Percentiles rank a stretch among this genome's conserved stretches.
These are phyloP conservation scores for Cladophialophora carrionii DNA, from an alignment of 2,329 filamentous ascomycete species.

Conservation along the genomic window DNA sequence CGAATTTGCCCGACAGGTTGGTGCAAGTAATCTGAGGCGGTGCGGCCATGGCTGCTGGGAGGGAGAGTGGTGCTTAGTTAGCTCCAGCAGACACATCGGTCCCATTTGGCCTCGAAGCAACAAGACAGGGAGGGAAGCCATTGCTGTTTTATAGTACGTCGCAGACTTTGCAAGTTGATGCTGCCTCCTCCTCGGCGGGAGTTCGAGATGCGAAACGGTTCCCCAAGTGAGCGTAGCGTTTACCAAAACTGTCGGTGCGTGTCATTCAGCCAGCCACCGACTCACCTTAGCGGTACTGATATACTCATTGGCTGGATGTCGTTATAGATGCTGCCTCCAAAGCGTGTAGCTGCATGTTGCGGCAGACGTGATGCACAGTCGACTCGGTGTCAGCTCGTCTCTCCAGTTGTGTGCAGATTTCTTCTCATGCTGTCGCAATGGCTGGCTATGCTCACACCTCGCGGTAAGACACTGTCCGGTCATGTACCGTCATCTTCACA, in stretches of 20 bases:
- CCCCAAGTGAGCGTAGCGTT: slow-evolving; percentile 1
- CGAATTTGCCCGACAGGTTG: slow-evolving; percentile 70
- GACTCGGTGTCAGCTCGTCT: not conserved
- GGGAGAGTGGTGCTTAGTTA: not conserved
- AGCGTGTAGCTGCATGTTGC: not conserved
- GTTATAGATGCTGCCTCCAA: not conserved
- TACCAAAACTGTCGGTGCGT: no score
- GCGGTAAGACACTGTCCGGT: not conserved
- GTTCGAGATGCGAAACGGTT: slow-evolving; percentile 1
- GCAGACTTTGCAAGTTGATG: not conserved
- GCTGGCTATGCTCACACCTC: not conserved
- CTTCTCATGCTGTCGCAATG: not conserved
- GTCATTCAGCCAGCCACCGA: not conserved
- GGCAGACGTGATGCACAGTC: not conserved
- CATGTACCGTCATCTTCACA: not conserved
- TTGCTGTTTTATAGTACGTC: not conserved
- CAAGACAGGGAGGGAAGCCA: not conserved
- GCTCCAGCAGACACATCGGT: not conserved
- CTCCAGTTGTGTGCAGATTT: not conserved
- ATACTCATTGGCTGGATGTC: not conserved
- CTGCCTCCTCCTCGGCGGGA: not conserved
- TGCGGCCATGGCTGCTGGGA: slow-evolving; percentile 66
- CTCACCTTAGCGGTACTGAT: not conserved
- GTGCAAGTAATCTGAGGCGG: slow-evolving; percentile 67
- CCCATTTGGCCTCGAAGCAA: not conserved